phyloP scores from a whole-genome alignment of 2,329 filamentous ascomycete species.

The Botryotinia calthae region DNA sequence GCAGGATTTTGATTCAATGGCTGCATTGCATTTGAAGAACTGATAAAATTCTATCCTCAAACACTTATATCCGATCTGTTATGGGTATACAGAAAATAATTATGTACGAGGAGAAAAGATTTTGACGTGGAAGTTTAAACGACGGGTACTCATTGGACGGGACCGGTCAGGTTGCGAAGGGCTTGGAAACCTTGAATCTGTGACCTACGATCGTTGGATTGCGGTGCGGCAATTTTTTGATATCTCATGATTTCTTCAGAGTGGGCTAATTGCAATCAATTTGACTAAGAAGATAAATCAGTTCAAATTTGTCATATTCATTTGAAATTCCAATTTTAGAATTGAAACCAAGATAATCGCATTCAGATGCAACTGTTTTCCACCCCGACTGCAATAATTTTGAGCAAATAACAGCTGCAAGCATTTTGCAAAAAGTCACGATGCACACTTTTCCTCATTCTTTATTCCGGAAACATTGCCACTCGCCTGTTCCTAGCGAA shows the following conservation, averaged over 20 bases:
- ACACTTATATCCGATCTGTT: neutral
- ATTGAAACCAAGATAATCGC: neutral
- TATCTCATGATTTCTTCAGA: neutral
- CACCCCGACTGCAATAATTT: neutral
- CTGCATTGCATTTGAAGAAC: fast-evolving
- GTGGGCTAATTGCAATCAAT: neutral
- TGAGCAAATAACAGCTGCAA: neutral
- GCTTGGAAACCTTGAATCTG: neutral
- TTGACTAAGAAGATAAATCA: neutral
- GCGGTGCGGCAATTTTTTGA: no score
- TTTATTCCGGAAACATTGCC: conserved; percentile 10
- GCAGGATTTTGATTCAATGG: neutral
- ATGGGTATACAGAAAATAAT: neutral
- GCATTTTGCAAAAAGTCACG: neutral
- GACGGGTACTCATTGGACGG: neutral
- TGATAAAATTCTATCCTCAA: no score
- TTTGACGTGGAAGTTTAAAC: neutral
- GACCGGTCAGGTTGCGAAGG: neutral
- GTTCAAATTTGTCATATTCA: neutral
- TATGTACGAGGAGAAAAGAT: no score
- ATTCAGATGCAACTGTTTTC: neutral
- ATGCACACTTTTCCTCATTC: neutral
- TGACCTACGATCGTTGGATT: neutral
- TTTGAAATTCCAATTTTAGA: neutral
- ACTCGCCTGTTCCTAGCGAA: conserved; percentile 10